Evolutionary conservation across 1,139 yeast genomes (phyloP).

Genomic region (Blastobotrys indianensis): DNA sequence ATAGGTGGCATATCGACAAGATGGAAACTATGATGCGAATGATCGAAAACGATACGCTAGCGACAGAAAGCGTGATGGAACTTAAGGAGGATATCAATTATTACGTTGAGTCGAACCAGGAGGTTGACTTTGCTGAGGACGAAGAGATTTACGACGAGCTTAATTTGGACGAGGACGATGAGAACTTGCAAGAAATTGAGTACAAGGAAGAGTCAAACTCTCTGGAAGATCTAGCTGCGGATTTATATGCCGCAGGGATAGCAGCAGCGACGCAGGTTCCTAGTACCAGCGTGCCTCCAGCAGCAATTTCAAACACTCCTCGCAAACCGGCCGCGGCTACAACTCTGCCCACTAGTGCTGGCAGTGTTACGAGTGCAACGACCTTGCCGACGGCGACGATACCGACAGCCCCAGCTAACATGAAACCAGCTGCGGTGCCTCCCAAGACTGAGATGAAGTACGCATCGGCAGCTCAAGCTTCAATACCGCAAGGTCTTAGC

Average conservation of each 20-base stretch:
- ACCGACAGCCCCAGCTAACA: constrained; percentile 25
- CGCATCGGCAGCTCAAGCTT: constrained; percentile 57
- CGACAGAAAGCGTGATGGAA: constrained; percentile 72
- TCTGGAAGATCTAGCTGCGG: constrained; percentile 36
- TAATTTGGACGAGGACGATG: constrained; percentile 66
- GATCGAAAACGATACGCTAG: constrained; percentile 77
- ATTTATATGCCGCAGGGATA: constrained; percentile 13
- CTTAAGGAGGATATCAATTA: constrained; percentile 88
- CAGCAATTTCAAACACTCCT: background rate
- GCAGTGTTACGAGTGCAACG: constrained; percentile 16
- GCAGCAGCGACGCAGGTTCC: constrained; percentile 2
- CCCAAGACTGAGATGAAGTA: constrained; percentile 58
- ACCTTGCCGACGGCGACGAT: constrained; percentile 15
- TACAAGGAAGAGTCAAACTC: constrained; percentile 35
- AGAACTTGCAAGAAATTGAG: constrained; percentile 43
- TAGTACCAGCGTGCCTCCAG: constrained; percentile 1
- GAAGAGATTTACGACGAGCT: constrained; percentile 89
- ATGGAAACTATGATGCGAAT: constrained; percentile 73
- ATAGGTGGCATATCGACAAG: constrained; percentile 69
- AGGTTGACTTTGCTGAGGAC: constrained; percentile 93
- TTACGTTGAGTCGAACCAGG: constrained; percentile 92
- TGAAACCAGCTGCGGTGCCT: constrained; percentile 70
- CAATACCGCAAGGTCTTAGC: constrained; percentile 20
- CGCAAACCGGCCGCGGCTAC: background rate
- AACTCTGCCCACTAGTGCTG: constrained; percentile 7